Evolutionary conservation across 140 eudicot genomes (phyloP).

Genomic region (Stevia rebaudiana): DNA sequence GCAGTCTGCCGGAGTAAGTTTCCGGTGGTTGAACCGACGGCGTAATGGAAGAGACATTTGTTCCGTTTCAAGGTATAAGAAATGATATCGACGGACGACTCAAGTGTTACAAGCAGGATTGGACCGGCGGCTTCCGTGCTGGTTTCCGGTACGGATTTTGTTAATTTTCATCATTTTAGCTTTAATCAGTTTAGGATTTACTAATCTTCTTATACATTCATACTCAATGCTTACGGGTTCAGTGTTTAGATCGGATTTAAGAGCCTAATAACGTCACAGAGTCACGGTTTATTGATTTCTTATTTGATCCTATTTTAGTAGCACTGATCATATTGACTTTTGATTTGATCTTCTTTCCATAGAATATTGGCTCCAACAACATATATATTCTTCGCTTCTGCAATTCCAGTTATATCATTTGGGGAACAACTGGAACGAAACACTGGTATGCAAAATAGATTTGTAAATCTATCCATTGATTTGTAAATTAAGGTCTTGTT

Average conservation of each 20-base stretch:
- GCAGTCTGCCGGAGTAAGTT: not conserved
- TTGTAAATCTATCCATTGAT: not conserved
- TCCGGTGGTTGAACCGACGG: not conserved
- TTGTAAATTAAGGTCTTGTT: not conserved
- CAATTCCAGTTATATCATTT: slow-evolving; percentile 89
- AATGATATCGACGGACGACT: slow-evolving; percentile 59
- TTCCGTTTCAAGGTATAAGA: slow-evolving; percentile 75
- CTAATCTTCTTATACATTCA: not conserved
- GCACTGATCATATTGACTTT: not conserved
- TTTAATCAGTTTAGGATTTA: not conserved
- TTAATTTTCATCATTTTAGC: not conserved
- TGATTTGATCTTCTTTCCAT: not conserved
- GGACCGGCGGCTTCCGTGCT: slow-evolving; percentile 73
- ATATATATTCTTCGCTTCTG: slow-evolving; percentile 93
- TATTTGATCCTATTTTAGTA: too few relatives aligned
- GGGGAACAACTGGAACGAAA: slow-evolving; percentile 93
- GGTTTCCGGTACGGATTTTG: slow-evolving; percentile 53
- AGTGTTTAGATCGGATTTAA: too few relatives aligned
- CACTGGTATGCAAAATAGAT: slow-evolving; percentile 44
- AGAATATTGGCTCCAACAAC: slow-evolving; percentile 98
- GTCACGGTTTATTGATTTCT: too few relatives aligned
- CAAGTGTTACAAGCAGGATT: slow-evolving; percentile 70
- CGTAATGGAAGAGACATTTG: slow-evolving; percentile 78
- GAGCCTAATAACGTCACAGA: too few relatives aligned
- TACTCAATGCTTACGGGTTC: too few relatives aligned